phyloP scores from a whole-genome alignment of 1,139 yeast genomes.

The Pichiaceae sp. region DNA sequence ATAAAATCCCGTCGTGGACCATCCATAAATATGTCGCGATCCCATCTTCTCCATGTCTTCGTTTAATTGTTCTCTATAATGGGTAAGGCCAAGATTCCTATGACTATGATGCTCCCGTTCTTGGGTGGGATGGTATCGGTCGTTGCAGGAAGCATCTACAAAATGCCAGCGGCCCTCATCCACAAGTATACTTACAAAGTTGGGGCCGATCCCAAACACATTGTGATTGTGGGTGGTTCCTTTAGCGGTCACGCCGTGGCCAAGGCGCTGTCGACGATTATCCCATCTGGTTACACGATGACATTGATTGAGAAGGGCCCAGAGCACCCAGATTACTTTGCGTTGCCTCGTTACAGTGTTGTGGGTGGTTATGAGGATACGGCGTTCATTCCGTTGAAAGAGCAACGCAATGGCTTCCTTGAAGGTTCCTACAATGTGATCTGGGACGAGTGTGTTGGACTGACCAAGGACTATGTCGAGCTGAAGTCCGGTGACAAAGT shows the following conservation, averaged over 20 bases:
- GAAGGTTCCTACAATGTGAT: neutral
- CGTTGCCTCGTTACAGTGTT: neutral
- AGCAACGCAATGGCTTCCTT: neutral
- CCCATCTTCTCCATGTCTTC: too few species aligned
- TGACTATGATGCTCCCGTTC: neutral
- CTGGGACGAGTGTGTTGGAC: neutral
- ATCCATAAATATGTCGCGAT: too few species aligned
- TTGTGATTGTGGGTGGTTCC: slow-evolving; percentile 1
- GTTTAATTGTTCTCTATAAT: too few species aligned
- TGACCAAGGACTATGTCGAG: neutral
- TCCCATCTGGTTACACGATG: slow-evolving; percentile 1
- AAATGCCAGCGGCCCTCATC: neutral
- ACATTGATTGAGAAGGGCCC: neutral
- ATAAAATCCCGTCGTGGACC: too few species aligned
- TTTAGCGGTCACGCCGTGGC: neutral
- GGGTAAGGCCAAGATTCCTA: neutral
- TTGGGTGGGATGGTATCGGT: neutral
- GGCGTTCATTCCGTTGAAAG: neutral
- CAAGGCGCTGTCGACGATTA: neutral
- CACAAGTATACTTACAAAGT: neutral
- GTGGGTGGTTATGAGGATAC: neutral
- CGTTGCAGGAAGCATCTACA: neutral
- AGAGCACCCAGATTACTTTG: neutral
- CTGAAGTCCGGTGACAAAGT: neutral
- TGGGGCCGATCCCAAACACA: neutral